Evolutionary conservation across 306 rosid species (phyloP), one percentile per base, ranked within the genome.

Genomic region (Cercis canadensis): DNA sequence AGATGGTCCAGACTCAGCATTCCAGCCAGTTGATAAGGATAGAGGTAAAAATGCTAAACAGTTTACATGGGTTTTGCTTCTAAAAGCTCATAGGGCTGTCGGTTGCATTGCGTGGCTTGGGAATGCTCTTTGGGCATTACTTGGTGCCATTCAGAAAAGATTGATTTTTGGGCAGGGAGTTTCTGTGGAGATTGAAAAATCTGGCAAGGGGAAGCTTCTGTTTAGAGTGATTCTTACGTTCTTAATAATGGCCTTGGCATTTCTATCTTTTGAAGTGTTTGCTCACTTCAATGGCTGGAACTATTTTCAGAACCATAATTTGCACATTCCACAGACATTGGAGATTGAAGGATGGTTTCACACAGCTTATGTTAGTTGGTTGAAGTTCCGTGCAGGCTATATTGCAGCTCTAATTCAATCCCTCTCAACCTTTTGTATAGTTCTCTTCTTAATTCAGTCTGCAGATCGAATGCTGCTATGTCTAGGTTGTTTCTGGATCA

Each of bases 401-500:
- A 71, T 89, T 63, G 96, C 96, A 12, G 88, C 96, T 10, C 61
- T 67, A 54, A 82, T 89, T 54, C 89, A 82, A 41, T 83, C 76
- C 29, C 80, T 89, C 17, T 84, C 96, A 17, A 59, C 68, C 39
- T 80, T 78, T 53, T 89, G 96, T 71, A 76, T 89, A 7, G 47
- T 84, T 54, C 81, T 89, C 53, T 89, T 89, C 85, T 74, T 82
- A 33, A 87, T 89, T 78, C 96, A 89, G 69, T 86, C 89, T 14
- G 29, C 75, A 15, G 96, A 89, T 70, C 73, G 96, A 46, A 65
- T 89, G 69, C n/a, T 89, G 66, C 86, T 86, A 8, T 89, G 88
- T 69, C 60, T 89, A 4, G 96, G 96, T 19, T 89, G 96, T 75
- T 89, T 84, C 69, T 89, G 96, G 96, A 89, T 89, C 77, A 87